Conservation (phyloP, 805 yeast genomes). For the Candida sakaeoensis region DNA sequence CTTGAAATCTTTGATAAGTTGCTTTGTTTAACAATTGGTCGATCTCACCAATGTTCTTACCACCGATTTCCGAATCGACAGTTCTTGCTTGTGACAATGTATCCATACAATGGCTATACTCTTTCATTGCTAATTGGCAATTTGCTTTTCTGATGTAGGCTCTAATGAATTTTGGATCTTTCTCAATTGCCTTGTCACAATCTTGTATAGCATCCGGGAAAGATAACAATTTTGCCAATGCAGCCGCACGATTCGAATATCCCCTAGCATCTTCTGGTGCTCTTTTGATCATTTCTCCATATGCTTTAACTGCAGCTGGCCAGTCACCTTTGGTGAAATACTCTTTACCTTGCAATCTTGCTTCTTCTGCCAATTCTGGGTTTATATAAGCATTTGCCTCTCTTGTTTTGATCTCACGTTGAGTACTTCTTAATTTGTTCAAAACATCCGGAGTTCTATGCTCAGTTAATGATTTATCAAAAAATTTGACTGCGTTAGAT, state of each 20-base stretch:
- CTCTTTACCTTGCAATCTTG: constrained; percentile 89
- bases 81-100: constrained; percentile 77
- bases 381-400: constrained; percentile 79
- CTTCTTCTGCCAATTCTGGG: constrained; percentile 92
- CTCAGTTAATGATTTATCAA: constrained; percentile 91
- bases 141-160: constrained; percentile 97
- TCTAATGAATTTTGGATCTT: constrained; percentile 85
- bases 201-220: constrained; percentile 96
- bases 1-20: constrained; percentile 70
- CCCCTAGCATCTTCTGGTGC: constrained; percentile 97
- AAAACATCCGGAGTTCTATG: constrained; percentile 94
- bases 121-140: constrained; percentile 87
- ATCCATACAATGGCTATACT: constrained; percentile 75
- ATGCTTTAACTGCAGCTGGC: constrained; percentile 94
- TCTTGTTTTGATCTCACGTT: constrained; percentile 74
- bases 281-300: constrained; percentile 93
- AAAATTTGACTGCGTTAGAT: constrained; percentile 67
- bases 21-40: constrained; percentile 81
- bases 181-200: constrained; percentile 83
- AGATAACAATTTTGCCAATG: constrained; percentile 87
- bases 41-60: constrained; percentile 67
- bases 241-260: constrained; percentile 97
- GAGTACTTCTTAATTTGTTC: constrained; percentile 80
- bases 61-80: constrained; percentile 63
- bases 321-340: constrained; percentile 87